Evolutionary conservation across 805 yeast genomes (phyloP), one percentile per base, ranked within the genome.

Genomic region (Diddensiella transvaalensis): DNA sequence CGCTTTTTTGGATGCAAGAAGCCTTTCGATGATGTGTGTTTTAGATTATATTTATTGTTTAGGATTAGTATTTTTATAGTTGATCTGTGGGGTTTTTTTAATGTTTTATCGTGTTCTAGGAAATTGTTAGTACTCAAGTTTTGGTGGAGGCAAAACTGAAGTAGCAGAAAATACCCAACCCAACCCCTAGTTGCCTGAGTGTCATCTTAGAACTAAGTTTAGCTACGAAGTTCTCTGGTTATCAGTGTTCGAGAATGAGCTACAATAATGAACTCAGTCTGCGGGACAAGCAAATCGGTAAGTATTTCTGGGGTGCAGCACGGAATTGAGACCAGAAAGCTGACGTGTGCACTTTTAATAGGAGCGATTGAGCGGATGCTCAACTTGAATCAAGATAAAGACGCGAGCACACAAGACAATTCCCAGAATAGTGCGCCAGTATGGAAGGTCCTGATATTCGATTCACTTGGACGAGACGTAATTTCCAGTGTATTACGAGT

Each of bases 361-460:
- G 32, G 32, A 13, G 32, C 77, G 42, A 73, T 91, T 60, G 87
- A 87, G 73, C 85, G 83, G 53, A 85, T 93, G 93, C 81, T 91
- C 50, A 83, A 85, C 62, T 75, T 89, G 62, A 91, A 91, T 69
- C 72, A 79, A 49, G 83, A 79, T 43, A 73, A 78, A 8, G 72
- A 54, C 13, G 51, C 40, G 5, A 13, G 32, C 13, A 8, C 32
- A 26, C 49, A 46, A 26, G 52, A 48, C 4, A 48, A 42, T 4
- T 76, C 76, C 81, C 38, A 40, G 6, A 15, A 44, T 23, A 40
- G 47, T 10, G 24, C 83, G 55, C 74, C 87, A 47, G 74, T 83
- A 23, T 93, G 99, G 99, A 93, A 93, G 62, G 96, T 87, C 5
- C 74, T 93, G 42, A 79, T 93, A 3, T 74, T 93, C 55, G 99